Evolutionary conservation across 768 basidiomycete species (phyloP).

Genomic region (Lactarius deliciosus): DNA sequence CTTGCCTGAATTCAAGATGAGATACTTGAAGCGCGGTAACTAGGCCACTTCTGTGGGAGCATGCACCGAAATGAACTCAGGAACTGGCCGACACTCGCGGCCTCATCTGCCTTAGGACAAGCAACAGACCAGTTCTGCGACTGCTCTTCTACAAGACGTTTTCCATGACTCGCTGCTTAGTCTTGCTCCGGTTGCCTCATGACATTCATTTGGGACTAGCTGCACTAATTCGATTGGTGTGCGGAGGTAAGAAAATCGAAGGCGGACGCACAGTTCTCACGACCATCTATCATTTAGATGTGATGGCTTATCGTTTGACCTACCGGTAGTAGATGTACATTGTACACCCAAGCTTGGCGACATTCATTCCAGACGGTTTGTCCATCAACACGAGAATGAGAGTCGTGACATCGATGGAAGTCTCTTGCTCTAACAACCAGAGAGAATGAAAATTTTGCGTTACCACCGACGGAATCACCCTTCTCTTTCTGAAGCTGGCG

Average conservation of each 20-base stretch:
- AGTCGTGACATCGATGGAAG: background rate
- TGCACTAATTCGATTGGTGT: background rate
- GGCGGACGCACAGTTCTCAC: constrained; percentile 8
- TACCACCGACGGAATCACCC: background rate
- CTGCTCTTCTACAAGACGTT: background rate
- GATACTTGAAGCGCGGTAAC: background rate
- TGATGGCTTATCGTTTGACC: background rate
- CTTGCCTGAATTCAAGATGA: background rate
- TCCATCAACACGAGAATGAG: background rate
- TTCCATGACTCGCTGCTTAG: background rate
- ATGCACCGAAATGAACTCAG: background rate
- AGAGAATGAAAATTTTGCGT: background rate
- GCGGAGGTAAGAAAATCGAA: background rate
- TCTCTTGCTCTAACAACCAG: background rate
- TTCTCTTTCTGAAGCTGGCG: background rate
- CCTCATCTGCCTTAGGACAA: background rate
- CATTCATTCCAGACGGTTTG: background rate
- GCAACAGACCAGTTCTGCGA: background rate
- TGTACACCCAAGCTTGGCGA: background rate
- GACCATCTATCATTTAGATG: constrained; percentile 22
- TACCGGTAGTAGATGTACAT: background rate
- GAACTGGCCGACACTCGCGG: background rate
- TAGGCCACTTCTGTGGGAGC: background rate
- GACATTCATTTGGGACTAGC: background rate
- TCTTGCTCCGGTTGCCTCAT: background rate